Evolutionary conservation across 2,329 filamentous ascomycete genomes (phyloP).

Genomic region (Rosellinia necatrix): DNA sequence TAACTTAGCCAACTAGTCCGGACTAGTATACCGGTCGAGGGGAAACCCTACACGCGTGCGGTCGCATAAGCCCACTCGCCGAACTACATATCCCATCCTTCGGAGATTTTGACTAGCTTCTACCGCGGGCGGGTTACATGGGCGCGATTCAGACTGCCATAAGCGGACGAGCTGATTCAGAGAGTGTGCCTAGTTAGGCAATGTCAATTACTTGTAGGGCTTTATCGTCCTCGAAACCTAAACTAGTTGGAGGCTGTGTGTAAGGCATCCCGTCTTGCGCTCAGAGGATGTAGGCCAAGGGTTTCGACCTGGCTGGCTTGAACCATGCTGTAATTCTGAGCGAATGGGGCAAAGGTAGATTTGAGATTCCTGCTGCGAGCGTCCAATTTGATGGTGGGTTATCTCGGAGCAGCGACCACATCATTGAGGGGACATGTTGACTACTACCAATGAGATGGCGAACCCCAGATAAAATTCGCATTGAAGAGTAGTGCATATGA

Average conservation of each 20-base stretch:
- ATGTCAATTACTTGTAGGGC: background rate
- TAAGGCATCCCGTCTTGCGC: slow-evolving; percentile 7
- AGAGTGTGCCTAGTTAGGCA: background rate
- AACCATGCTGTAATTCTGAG: too few relatives aligned
- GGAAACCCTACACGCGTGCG: slow-evolving; percentile 32
- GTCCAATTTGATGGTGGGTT: too few relatives aligned
- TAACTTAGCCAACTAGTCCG: too few relatives aligned
- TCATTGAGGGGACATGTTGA: too few relatives aligned
- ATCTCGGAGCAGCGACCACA: too few relatives aligned
- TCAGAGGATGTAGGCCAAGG: background rate
- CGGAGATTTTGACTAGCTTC: slow-evolving; percentile 21
- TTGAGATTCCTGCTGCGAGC: too few relatives aligned
- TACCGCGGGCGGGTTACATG: slow-evolving; percentile 20
- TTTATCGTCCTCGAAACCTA: background rate
- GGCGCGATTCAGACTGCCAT: slow-evolving; percentile 7
- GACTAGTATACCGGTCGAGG: slow-evolving; percentile 21
- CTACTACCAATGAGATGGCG: too few relatives aligned
- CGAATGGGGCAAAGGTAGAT: too few relatives aligned
- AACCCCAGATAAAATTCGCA: too few relatives aligned
- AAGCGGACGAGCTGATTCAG: background rate
- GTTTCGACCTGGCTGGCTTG: background rate
- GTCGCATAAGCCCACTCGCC: slow-evolving; percentile 24
- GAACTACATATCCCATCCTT: slow-evolving; percentile 22
- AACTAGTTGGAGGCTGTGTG: background rate
- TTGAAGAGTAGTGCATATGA: too few relatives aligned